Conservation (phyloP, 2,329 filamentous ascomycete species). For the Fusarium duplospermum region DNA sequence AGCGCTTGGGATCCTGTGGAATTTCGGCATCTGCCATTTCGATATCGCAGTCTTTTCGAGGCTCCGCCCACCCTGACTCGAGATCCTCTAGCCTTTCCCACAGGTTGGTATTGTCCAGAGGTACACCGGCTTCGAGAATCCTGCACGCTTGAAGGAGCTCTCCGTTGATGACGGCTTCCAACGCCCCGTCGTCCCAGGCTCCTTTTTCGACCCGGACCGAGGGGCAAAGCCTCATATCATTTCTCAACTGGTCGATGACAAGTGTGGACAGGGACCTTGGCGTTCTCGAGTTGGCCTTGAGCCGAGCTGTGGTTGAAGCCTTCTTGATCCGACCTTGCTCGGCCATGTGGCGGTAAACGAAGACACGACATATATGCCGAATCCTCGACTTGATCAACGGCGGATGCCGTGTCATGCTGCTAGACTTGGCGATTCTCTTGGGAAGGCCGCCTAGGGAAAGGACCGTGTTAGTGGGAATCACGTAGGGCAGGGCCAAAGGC, state of each 20-base stretch:
- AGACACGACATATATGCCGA: background rate
- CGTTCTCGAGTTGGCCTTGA: too few relatives aligned
- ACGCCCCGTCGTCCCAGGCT: too few relatives aligned
- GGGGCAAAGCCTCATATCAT: too few relatives aligned
- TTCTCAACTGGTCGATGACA: too few relatives aligned
- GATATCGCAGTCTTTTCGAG: background rate
- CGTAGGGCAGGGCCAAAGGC: too few relatives aligned
- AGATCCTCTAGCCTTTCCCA: background rate
- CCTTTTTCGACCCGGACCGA: too few relatives aligned
- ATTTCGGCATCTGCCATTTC: background rate
- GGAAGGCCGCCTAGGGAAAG: background rate
- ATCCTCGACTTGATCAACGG: background rate
- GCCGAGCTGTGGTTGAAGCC: background rate
- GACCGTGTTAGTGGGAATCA: background rate
- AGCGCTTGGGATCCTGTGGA: background rate
- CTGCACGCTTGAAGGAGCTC: too few relatives aligned
- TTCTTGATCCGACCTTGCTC: background rate
- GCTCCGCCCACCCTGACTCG: background rate
- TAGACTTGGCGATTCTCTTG: background rate
- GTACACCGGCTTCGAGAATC: too few relatives aligned
- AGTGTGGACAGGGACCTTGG: too few relatives aligned
- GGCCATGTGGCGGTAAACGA: background rate
- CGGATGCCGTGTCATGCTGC: background rate
- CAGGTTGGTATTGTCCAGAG: background rate
- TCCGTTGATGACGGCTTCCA: too few relatives aligned